Evolutionary conservation across 139 green algal species (phyloP).

Genomic region (Marvania coccoides): DNA sequence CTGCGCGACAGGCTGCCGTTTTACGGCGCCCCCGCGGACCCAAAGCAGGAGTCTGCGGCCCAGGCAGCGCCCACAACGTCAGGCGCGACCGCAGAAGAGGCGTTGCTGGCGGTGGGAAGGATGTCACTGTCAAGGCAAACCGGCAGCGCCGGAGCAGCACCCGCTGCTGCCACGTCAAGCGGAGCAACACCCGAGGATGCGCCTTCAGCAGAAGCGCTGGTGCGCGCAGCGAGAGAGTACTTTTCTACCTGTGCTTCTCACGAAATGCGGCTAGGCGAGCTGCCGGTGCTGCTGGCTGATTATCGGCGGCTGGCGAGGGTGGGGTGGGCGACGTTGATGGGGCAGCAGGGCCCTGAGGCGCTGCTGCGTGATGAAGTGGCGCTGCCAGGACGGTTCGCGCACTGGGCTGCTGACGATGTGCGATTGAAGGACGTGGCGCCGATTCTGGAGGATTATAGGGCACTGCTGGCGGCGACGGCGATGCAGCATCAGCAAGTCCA

Average conservation of each 20-base stretch:
- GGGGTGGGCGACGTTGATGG: slow-evolving; percentile 10
- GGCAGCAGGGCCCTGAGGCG: neutral
- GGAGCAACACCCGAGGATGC: neutral
- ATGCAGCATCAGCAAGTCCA: too few species aligned
- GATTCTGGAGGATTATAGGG: slow-evolving; percentile 17
- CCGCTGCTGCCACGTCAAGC: neutral
- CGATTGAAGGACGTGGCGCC: slow-evolving; percentile 10
- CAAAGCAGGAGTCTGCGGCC: too few species aligned
- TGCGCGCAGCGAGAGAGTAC: slow-evolving; percentile 2
- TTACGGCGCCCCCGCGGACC: too few species aligned
- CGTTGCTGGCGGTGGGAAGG: too few species aligned
- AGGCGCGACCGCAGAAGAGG: too few species aligned
- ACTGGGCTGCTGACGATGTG: slow-evolving; percentile 10
- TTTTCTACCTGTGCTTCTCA: slow-evolving; percentile 8
- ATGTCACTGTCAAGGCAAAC: too few species aligned
- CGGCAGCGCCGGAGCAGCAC: neutral
- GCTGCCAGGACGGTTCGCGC: slow-evolving; percentile 19
- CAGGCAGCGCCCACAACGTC: too few species aligned
- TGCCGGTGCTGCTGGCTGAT: slow-evolving; percentile 20
- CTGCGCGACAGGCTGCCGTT: too few species aligned
- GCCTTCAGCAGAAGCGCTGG: too few species aligned
- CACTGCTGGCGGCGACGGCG: slow-evolving; percentile 7
- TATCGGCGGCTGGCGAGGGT: slow-evolving; percentile 16
- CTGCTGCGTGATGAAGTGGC: neutral
- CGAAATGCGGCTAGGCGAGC: slow-evolving; percentile 3